A percentile compares a stretch with the other conserved stretches of the same genome.
phyloP scores from a whole-genome alignment of 176 grass and related monocot species.

The Lolium multiflorum region DNA sequence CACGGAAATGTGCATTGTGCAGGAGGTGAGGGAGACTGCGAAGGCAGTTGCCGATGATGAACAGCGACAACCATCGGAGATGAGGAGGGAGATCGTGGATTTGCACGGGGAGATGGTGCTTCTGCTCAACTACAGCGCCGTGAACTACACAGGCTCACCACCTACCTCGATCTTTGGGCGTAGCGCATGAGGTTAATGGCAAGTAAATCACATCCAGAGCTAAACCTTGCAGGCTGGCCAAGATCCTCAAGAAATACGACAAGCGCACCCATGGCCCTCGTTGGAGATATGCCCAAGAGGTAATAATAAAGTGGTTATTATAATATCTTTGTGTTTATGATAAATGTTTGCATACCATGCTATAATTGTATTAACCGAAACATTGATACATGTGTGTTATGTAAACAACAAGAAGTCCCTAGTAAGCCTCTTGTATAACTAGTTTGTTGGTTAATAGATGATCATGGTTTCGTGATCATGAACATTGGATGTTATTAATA shows the following conservation, averaged over 20 bases:
- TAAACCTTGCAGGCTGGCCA: conserved; percentile 54
- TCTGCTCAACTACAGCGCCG: conserved; percentile 76
- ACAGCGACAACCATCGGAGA: neutral
- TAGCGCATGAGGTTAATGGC: no score
- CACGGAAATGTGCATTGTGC: neutral
- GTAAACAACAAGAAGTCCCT: no score
- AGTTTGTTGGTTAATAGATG: no score
- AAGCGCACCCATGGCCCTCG: conserved; percentile 62
- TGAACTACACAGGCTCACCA: conserved; percentile 81
- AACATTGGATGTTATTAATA: no score
- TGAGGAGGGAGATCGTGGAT: conserved; percentile 67
- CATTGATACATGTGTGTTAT: no score
- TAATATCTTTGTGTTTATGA: no score
- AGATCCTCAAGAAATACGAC: conserved; percentile 94
- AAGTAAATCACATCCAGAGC: neutral
- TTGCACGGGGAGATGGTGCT: conserved; percentile 87
- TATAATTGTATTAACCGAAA: no score
- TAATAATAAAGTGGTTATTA: no score
- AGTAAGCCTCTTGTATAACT: no score
- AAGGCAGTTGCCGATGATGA: conserved; percentile 29
- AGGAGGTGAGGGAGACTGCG: conserved; percentile 73
- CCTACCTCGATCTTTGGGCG: neutral
- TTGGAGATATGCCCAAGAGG: no score
- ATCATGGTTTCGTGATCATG: no score
- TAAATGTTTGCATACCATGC: no score